Percentiles rank a stretch among this genome's conserved stretches.
Evolutionary conservation across 305 asterid genomes (phyloP).

Genomic region (Plantago coronopus): DNA sequence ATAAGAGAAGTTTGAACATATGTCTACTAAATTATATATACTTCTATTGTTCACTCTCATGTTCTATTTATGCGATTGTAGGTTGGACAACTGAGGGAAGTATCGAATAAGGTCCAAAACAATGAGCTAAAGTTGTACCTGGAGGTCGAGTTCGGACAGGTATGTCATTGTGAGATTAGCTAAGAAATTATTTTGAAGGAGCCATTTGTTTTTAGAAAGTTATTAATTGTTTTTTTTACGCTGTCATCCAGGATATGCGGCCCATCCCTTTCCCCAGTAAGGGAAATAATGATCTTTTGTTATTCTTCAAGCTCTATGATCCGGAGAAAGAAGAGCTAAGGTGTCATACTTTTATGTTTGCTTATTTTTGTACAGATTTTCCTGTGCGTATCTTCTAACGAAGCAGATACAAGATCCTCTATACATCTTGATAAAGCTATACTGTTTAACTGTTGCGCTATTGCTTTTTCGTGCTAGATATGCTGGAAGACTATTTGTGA

Average conservation of each 20-base stretch:
- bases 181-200: neutral
- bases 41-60: slow-evolving; percentile 1
- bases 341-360: slow-evolving; percentile 22
- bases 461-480: slow-evolving; percentile 36
- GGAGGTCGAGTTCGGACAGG: slow-evolving; percentile 58
- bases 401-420: neutral
- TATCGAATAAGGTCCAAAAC: slow-evolving; percentile 46
- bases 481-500: slow-evolving; percentile 84
- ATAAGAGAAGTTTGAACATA: neutral
- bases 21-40: neutral
- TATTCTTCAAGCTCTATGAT: slow-evolving; percentile 63
- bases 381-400: neutral
- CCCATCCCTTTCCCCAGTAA: slow-evolving; percentile 49
- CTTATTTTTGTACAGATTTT: neutral
- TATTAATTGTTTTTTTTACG: slow-evolving; percentile 11
- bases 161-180: slow-evolving; percentile 15
- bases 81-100: slow-evolving; percentile 68
- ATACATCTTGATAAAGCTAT: neutral
- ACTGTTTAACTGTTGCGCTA: neutral
- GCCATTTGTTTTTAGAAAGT: neutral
- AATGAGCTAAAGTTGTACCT: slow-evolving; percentile 63
- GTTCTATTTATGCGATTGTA: slow-evolving; percentile 23
- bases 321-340: slow-evolving; percentile 62
- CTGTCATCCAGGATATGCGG: slow-evolving; percentile 40
- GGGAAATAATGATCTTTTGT: slow-evolving; percentile 49